These are phyloP conservation scores for Penicillium psychrosexuale DNA, from an alignment of 2,329 filamentous ascomycete species.

Conservation along the genomic window DNA sequence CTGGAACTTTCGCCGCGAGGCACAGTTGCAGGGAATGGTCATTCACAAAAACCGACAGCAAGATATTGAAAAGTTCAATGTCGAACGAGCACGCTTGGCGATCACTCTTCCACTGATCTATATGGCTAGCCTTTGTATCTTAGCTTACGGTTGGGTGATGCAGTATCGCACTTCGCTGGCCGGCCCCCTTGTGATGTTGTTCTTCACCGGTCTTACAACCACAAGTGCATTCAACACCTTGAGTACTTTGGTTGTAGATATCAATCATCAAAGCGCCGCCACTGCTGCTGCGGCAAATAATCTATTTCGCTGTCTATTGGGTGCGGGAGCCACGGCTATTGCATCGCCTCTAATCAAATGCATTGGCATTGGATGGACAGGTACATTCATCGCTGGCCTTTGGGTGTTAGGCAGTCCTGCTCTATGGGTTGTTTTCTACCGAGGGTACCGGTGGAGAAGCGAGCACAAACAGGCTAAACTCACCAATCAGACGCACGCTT, in stretches of 20 bases:
- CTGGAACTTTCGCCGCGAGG: slow-evolving; percentile 66
- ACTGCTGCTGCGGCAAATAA: slow-evolving; percentile 25
- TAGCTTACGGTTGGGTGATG: slow-evolving; percentile 42
- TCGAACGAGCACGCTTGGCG: slow-evolving; percentile 43
- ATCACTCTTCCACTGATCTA: slow-evolving; percentile 35
- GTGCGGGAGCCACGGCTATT: slow-evolving; percentile 22
- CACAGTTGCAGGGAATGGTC: slow-evolving; percentile 50
- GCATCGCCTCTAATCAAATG: slow-evolving; percentile 20
- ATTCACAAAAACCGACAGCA: slow-evolving; percentile 44
- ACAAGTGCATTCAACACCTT: slow-evolving; percentile 39
- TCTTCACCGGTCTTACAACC: slow-evolving; percentile 33
- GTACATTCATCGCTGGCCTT: slow-evolving; percentile 19
- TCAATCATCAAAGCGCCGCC: slow-evolving; percentile 24
- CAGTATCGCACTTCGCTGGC: slow-evolving; percentile 32
- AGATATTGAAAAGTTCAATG: slow-evolving; percentile 52
- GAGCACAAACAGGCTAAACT: neutral
- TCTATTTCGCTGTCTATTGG: slow-evolving; percentile 23
- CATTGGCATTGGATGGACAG: slow-evolving; percentile 28
- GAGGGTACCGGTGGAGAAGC: slow-evolving; percentile 19
- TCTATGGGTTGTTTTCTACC: slow-evolving; percentile 19
- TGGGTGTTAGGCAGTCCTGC: slow-evolving; percentile 22
- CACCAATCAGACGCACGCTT: too few species aligned
- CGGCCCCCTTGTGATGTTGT: slow-evolving; percentile 34
- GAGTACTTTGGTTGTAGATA: slow-evolving; percentile 47
- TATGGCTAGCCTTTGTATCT: slow-evolving; percentile 21